Percentiles rank a stretch among this genome's conserved stretches.
phyloP scores from a whole-genome alignment of 2,329 filamentous ascomycete species.

The Chaetomiaceae sp. region DNA sequence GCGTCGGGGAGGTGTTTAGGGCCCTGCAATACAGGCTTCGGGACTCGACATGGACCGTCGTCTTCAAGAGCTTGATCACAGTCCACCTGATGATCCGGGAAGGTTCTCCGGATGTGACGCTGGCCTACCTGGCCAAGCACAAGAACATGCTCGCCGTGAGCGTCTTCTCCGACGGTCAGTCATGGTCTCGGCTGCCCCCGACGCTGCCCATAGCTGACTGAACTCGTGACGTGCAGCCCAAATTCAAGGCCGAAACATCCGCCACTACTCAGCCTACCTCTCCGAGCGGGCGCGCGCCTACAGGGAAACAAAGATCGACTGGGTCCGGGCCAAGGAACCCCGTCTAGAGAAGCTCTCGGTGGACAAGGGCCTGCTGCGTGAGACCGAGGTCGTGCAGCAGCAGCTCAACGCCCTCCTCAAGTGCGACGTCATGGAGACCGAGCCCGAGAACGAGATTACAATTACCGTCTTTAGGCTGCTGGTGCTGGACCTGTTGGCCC shows the following conservation, averaged over 20 bases:
- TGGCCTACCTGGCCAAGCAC: constrained; percentile 78
- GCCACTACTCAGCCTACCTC: constrained; percentile 85
- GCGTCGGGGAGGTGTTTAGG: constrained; percentile 92
- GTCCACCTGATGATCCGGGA: constrained; percentile 97
- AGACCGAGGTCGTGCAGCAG: constrained; percentile 85
- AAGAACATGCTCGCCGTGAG: constrained; percentile 82
- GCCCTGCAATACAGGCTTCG: constrained; percentile 82
- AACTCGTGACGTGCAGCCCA: constrained; percentile 57
- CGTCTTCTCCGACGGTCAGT: constrained; percentile 84
- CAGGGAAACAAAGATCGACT: constrained; percentile 81
- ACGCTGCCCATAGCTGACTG: constrained; percentile 17
- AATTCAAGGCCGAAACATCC: constrained; percentile 90
- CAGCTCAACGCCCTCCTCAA: constrained; percentile 82
- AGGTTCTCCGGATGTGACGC: constrained; percentile 81
- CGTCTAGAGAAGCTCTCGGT: constrained; percentile 81
- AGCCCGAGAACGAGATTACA: constrained; percentile 94
- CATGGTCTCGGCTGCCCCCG: not conserved
- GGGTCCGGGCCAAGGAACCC: constrained; percentile 77
- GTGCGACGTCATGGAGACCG: constrained; percentile 82
- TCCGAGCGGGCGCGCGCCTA: constrained; percentile 77
- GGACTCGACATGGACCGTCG: constrained; percentile 99
- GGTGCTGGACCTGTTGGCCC: constrained; percentile 79
- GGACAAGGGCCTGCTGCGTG: constrained; percentile 85
- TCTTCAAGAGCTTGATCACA: constrained; percentile 95
- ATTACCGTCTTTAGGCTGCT: constrained; percentile 88